These are phyloP conservation scores for Pleurotus eryngii DNA, from an alignment of 768 basidiomycete genomes.

Conservation along the genomic window DNA sequence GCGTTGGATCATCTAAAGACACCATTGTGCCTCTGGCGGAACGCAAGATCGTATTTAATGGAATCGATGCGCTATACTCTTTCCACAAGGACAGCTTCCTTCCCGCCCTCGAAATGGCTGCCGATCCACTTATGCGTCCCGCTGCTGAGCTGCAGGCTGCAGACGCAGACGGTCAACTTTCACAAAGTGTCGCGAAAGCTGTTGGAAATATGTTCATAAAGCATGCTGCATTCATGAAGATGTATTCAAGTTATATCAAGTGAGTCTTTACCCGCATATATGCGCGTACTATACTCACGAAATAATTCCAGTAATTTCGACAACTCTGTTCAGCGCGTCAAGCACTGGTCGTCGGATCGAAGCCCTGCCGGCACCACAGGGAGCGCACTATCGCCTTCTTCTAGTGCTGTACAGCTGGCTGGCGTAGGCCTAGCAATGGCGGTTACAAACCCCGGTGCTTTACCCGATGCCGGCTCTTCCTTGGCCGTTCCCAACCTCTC, in stretches of 20 bases:
- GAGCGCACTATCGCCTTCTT: conserved; percentile 51
- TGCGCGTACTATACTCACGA: conserved; percentile 1
- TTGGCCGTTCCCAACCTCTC: conserved; percentile 56
- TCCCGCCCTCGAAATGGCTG: conserved; percentile 81
- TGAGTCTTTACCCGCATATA: conserved; percentile 33
- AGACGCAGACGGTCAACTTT: conserved; percentile 72
- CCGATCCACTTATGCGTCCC: conserved; percentile 54
- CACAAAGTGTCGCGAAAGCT: conserved; percentile 68
- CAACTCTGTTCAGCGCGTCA: conserved; percentile 83
- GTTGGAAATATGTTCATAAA: conserved; percentile 89
- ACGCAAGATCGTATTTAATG: conserved; percentile 88
- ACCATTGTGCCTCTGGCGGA: conserved; percentile 83
- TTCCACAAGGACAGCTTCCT: conserved; percentile 94
- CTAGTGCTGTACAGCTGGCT: conserved; percentile 59
- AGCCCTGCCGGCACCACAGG: conserved; percentile 32
- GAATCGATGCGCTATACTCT: conserved; percentile 83
- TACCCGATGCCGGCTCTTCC: conserved; percentile 34
- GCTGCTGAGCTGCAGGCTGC: conserved; percentile 39
- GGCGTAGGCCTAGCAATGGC: conserved; percentile 57
- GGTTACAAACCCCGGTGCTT: conserved; percentile 40
- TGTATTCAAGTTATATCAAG: conserved; percentile 99
- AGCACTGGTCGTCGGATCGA: conserved; percentile 75
- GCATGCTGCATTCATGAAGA: conserved; percentile 97
- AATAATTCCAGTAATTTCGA: conserved; percentile 77
- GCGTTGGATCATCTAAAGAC: conserved; percentile 73